These are phyloP conservation scores for Citrullus colocynthis DNA, from an alignment of 306 rosid species.

Conservation along the genomic window DNA sequence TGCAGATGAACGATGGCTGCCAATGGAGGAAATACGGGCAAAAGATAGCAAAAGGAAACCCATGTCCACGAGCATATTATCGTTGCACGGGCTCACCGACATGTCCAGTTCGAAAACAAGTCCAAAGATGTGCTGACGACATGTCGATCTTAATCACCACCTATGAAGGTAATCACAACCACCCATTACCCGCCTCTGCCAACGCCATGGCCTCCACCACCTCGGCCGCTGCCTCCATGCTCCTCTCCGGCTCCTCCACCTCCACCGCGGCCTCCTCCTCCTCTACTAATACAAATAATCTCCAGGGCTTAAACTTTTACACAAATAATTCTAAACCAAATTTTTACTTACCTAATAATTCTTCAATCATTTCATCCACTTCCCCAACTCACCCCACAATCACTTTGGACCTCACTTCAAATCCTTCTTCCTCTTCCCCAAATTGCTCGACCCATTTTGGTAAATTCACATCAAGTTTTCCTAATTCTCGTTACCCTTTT, in stretches of 20 bases:
- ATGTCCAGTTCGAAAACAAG: slow-evolving; percentile 73
- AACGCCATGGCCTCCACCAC: slow-evolving; percentile 84
- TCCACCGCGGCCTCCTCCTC: slow-evolving; percentile 6
- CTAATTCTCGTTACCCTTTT: slow-evolving; percentile 23
- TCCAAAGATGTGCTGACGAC: slow-evolving; percentile 36
- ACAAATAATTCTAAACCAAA: slow-evolving; percentile 35
- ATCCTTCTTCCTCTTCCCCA: slow-evolving; percentile 21
- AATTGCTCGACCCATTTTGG: slow-evolving; percentile 3
- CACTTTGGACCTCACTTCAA: slow-evolving; percentile 82
- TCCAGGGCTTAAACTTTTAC: slow-evolving; percentile 39
- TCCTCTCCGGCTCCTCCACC: slow-evolving; percentile 56
- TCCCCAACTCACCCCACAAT: slow-evolving; percentile 42
- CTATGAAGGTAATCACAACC: slow-evolving; percentile 43
- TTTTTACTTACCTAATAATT: slow-evolving; percentile 39
- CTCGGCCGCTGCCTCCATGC: slow-evolving; percentile 90
- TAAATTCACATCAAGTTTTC: background rate
- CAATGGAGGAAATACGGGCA: slow-evolving; percentile 94
- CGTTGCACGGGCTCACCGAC: slow-evolving; percentile 56
- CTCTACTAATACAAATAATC: slow-evolving; percentile 4
- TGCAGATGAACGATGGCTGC: slow-evolving; percentile 52
- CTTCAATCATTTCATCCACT: slow-evolving; percentile 36
- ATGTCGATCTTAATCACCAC: slow-evolving; percentile 34
- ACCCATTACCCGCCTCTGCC: slow-evolving; percentile 27
- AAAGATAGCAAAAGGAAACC: slow-evolving; percentile 75
- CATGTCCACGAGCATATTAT: slow-evolving; percentile 69